Evolutionary conservation across 108 stramenopile genomes (phyloP).

Genomic region (Seminavis robusta): DNA sequence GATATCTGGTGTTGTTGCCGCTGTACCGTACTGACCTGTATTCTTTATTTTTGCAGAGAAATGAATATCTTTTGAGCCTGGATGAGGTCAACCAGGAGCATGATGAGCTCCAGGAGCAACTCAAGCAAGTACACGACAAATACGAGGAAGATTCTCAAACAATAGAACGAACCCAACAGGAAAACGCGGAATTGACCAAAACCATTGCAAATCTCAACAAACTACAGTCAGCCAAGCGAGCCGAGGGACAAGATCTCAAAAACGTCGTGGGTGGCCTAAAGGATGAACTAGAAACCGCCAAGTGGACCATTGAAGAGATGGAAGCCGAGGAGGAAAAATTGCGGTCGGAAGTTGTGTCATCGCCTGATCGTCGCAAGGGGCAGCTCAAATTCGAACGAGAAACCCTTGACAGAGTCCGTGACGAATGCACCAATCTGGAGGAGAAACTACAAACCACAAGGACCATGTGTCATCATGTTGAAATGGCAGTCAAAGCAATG

Average conservation of each 20-base stretch:
- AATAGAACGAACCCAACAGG: too few relatives aligned
- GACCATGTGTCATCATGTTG: background rate
- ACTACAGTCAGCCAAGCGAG: constrained; percentile 69
- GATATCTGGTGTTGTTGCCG: background rate
- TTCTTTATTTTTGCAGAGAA: constrained; percentile 38
- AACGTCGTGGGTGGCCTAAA: constrained; percentile 73
- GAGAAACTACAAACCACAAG: constrained; percentile 23
- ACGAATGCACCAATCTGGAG: constrained; percentile 26
- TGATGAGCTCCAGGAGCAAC: constrained; percentile 40
- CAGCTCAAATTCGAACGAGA: constrained; percentile 18
- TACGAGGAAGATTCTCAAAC: constrained; percentile 53
- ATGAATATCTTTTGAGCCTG: constrained; percentile 50
- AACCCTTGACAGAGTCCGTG: constrained; percentile 36
- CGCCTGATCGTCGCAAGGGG: constrained; percentile 51
- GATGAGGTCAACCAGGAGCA: constrained; percentile 68
- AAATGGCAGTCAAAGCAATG: constrained; percentile 5
- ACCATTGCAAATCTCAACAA: constrained; percentile 83
- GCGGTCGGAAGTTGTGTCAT: constrained; percentile 63
- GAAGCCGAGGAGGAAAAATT: constrained; percentile 65
- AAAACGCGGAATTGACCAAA: constrained; percentile 73
- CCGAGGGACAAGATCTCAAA: constrained; percentile 72
- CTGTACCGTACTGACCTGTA: background rate
- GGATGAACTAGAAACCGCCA: constrained; percentile 70
- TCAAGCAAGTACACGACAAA: constrained; percentile 33
- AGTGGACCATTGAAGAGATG: constrained; percentile 69